Evolutionary conservation across 495 filamentous ascomycete genomes (phyloP), one percentile per base, ranked within the genome.

Genomic region (Lophiostoma macrostomum): DNA sequence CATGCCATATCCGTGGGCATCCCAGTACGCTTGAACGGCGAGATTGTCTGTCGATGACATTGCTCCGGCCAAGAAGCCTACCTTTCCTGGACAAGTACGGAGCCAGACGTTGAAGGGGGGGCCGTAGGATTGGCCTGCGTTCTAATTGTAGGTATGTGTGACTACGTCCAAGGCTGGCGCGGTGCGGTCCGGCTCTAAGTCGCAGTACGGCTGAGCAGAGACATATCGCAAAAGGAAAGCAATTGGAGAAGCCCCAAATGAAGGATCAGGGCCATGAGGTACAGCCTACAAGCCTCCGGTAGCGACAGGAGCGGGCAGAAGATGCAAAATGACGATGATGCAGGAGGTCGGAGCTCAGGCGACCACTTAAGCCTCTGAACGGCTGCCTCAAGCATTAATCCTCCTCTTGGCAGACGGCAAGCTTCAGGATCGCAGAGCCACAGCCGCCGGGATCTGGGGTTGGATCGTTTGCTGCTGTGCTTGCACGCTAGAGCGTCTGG

Each of bases 351-450:
- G 16, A n/a, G n/a, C 37, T 24, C 10, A 40, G 25, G 37, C 37
- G 8, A 28, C 49, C 49, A 42, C 11, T 53, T 30, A 53, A 53
- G 51, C 23, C 39, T 29, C 18, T 4, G 19, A 23, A 32, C n/a
- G 12, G 16, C 6, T 6, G 13, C 22, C 10, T 27, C 41, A 55
- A 47, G 41, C 51, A 45, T 46, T 38, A 14, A 5, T 39, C 37
- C 51, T 46, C 19, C 11, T n/a, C 18, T 45, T 60, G 54, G 57
- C 45, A 44, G 54, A 55, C 56, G 34, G 50, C 50, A 46, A 43
- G 37, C 43, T 39, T 38, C 36, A 16, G 6, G 42, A 53, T n/a
- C 19, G 13, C 25, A 36, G 40, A 49, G 41, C 41, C 55, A 46
- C 39, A 46, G 16, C 43, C 43, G 29, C 32, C 22, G 31, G 35